A percentile compares a stretch with the other conserved stretches of the same genome.
Conservation (phyloP, 345 rosid species). For the Camelina hispida region DNA sequence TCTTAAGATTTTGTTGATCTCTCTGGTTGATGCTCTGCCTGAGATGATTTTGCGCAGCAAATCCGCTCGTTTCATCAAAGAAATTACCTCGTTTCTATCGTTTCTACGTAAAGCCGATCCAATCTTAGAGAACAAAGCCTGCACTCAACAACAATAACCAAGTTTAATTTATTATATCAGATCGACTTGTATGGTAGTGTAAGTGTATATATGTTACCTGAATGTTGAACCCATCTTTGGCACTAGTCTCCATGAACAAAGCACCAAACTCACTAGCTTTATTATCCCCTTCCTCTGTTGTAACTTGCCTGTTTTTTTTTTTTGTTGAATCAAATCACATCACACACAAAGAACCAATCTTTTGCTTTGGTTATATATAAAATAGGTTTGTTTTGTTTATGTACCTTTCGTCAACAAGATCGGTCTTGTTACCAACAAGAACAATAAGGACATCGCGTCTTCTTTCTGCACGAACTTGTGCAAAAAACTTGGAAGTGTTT, state of each 20-base stretch:
- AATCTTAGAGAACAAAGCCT: conserved; percentile 92
- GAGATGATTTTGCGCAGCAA: conserved; percentile 84
- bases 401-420: conserved; percentile 74
- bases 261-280: conserved; percentile 80
- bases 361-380: background rate
- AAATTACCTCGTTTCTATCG: conserved; percentile 83
- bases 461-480: conserved; percentile 80
- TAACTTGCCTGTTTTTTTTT: conserved; percentile 74
- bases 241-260: conserved; percentile 92
- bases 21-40: conserved; percentile 63
- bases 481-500: conserved; percentile 84
- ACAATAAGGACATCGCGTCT: conserved; percentile 76
- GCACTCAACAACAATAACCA: conserved; percentile 29
- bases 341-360: background rate
- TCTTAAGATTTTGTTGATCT: background rate
- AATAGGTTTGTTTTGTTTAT: background rate
- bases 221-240: conserved; percentile 89
- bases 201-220: conserved; percentile 53
- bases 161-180: too few relatives aligned
- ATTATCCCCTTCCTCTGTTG: conserved; percentile 86
- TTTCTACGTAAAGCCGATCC: conserved; percentile 86
- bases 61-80: conserved; percentile 81
- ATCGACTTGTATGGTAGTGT: too few relatives aligned
- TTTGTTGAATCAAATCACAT: conserved; percentile 7
- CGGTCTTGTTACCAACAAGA: conserved; percentile 90